Evolutionary conservation across 2,329 filamentous ascomycete genomes (phyloP).

Genomic region (Periconia sp.): DNA sequence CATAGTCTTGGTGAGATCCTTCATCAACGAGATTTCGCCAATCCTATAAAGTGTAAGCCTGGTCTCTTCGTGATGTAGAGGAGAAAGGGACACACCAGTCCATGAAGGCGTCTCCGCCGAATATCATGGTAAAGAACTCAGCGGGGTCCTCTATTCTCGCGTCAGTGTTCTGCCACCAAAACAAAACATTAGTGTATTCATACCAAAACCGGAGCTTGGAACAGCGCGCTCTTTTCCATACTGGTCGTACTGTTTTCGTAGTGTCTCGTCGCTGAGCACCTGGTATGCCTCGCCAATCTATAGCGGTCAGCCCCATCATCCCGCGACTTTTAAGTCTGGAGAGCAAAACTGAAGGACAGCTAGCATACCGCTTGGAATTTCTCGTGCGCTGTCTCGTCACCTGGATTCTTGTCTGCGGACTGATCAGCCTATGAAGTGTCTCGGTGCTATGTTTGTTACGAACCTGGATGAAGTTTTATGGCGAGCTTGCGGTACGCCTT

Average conservation of each 20-base stretch:
- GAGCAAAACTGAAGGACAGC: no score
- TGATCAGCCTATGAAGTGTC: slow-evolving; percentile 11
- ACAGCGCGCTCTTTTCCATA: slow-evolving; percentile 94
- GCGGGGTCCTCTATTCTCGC: slow-evolving; percentile 76
- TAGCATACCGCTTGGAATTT: slow-evolving; percentile 88
- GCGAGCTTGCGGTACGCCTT: slow-evolving; percentile 93
- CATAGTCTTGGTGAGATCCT: slow-evolving; percentile 97
- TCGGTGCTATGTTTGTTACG: slow-evolving; percentile 30
- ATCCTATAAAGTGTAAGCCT: slow-evolving; percentile 59
- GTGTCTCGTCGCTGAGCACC: slow-evolving; percentile 84
- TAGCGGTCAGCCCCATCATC: slow-evolving; percentile 29
- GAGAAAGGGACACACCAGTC: slow-evolving; percentile 65
- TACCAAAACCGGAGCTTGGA: slow-evolving; percentile 87
- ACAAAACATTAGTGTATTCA: slow-evolving; percentile 19
- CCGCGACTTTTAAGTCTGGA: no score
- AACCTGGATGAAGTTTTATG: slow-evolving; percentile 89
- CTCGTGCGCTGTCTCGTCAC: slow-evolving; percentile 89
- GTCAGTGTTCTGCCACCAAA: slow-evolving; percentile 25
- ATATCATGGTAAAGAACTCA: slow-evolving; percentile 98
- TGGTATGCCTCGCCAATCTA: slow-evolving; percentile 75
- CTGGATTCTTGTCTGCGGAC: slow-evolving; percentile 87
- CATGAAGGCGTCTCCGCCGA: slow-evolving; percentile 92
- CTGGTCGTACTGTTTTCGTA: slow-evolving; percentile 94
- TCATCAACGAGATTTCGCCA: slow-evolving; percentile 97
- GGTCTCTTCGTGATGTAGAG: slow-evolving; percentile 13